A percentile compares a stretch with the other conserved stretches of the same genome.
These are phyloP conservation scores for Puya raimondii DNA, from an alignment of 176 grass and related monocot species.

Conservation along the genomic window DNA sequence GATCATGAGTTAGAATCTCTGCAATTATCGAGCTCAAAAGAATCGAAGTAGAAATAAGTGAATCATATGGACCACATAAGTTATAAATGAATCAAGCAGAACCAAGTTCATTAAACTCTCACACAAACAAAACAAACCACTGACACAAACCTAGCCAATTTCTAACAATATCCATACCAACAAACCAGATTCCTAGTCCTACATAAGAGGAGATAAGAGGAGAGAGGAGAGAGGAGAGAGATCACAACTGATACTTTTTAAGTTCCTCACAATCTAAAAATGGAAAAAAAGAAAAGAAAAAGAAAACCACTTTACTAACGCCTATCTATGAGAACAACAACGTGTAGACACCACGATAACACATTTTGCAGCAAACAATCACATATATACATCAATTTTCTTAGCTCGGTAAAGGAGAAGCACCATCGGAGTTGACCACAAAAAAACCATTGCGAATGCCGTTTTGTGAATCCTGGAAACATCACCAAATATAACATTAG, in stretches of 20 bases:
- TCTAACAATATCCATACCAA: no score
- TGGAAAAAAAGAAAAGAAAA: neutral
- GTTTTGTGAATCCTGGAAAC: slow-evolving; percentile 11
- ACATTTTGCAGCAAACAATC: slow-evolving; percentile 17
- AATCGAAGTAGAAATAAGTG: no score
- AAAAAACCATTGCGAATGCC: neutral
- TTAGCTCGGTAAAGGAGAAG: neutral
- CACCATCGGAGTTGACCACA: neutral
- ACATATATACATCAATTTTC: slow-evolving; percentile 26
- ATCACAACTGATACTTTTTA: neutral
- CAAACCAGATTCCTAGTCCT: neutral
- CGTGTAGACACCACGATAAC: neutral
- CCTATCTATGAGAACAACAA: neutral
- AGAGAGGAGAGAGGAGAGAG: neutral
- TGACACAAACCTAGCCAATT: no score
- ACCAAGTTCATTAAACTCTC: no score
- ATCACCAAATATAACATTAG: neutral
- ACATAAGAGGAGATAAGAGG: neutral
- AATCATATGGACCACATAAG: no score
- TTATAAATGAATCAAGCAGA: no score
- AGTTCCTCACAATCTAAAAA: neutral
- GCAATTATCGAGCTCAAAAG: no score
- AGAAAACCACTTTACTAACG: neutral
- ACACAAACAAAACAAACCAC: no score
- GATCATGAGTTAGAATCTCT: no score